Percentiles rank a stretch among this genome's conserved stretches.
Conservation (phyloP, 768 basidiomycete species). For the Gloeostereum incarnatum region DNA sequence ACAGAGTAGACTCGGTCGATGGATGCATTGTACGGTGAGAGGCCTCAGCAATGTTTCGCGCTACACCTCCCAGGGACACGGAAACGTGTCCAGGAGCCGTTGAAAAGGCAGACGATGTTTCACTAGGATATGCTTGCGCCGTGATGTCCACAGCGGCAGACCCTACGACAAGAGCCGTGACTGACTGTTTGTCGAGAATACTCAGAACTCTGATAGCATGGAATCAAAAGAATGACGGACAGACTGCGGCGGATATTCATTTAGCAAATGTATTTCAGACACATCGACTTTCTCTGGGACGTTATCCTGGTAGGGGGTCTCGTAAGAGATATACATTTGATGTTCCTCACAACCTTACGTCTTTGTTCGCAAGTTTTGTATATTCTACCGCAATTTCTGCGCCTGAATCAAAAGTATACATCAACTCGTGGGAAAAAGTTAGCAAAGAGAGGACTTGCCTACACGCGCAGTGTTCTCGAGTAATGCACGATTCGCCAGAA, state of each 20-base stretch:
- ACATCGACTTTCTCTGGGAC: too few relatives aligned
- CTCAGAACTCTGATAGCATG: neutral
- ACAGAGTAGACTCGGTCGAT: constrained; percentile 19
- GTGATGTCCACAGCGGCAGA: constrained; percentile 89
- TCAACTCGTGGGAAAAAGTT: constrained; percentile 2
- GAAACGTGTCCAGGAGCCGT: constrained; percentile 75
- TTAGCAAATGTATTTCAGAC: too few relatives aligned
- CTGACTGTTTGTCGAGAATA: constrained; percentile 11
- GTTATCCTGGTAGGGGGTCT: too few relatives aligned
- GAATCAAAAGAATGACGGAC: too few relatives aligned
- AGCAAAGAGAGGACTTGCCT: constrained; percentile 37
- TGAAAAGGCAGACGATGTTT: constrained; percentile 39
- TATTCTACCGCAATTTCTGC: constrained; percentile 76
- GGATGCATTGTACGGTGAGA: constrained; percentile 56
- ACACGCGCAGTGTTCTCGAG: constrained; percentile 82
- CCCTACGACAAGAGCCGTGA: constrained; percentile 67
- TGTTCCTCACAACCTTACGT: constrained; percentile 19
- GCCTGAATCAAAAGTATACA: constrained; percentile 29
- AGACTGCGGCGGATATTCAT: too few relatives aligned
- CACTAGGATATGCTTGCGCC: constrained; percentile 28
- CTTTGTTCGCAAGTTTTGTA: constrained; percentile 33
- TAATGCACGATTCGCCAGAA: constrained; percentile 75
- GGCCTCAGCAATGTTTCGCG: constrained; percentile 91
- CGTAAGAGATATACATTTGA: too few relatives aligned
- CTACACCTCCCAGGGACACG: constrained; percentile 81